A percentile compares a stretch with the other conserved stretches of the same genome.
phyloP scores from a whole-genome alignment of 129 eudicot genomes.

The Flaveria ramosissima region DNA sequence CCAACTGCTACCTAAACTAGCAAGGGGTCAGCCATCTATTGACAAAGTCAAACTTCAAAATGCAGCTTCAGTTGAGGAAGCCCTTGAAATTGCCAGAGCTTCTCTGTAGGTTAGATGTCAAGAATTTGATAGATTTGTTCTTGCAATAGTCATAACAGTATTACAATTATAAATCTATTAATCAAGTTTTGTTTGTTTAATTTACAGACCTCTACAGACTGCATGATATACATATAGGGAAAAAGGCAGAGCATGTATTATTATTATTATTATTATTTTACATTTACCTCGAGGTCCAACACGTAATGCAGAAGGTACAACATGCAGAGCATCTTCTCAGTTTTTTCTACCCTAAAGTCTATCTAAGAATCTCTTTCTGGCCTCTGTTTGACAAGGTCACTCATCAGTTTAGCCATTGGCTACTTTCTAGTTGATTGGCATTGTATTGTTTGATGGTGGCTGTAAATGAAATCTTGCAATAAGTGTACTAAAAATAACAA shows the following conservation, averaged over 20 bases:
- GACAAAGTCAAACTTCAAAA: constrained; percentile 80
- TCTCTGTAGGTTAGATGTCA: constrained; percentile 38
- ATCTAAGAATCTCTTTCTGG: constrained; percentile 3
- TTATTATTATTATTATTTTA: background rate
- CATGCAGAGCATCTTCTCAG: constrained; percentile 29
- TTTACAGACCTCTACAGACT: constrained; percentile 7
- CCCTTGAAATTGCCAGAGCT: constrained; percentile 70
- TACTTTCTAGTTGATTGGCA: constrained; percentile 4
- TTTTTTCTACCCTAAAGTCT: constrained; percentile 10
- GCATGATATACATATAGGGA: constrained; percentile 1
- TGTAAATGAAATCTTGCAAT: constrained; percentile 29
- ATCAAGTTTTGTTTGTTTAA: constrained; percentile 5
- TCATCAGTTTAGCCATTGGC: too few species aligned
- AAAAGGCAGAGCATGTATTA: constrained; percentile 8
- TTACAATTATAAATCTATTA: background rate
- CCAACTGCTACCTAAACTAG: constrained; percentile 86
- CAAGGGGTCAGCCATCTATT: constrained; percentile 67
- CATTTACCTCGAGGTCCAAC: constrained; percentile 12
- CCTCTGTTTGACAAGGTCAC: background rate
- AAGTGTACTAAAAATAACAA: too few species aligned
- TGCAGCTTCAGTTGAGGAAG: constrained; percentile 92
- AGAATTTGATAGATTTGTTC: background rate
- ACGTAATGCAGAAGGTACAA: constrained; percentile 29
- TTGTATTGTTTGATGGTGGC: constrained; percentile 11
- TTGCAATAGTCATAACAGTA: background rate